phyloP scores from a whole-genome alignment of 108 stramenopile genomes.

The Cyclotella kingstonii region DNA sequence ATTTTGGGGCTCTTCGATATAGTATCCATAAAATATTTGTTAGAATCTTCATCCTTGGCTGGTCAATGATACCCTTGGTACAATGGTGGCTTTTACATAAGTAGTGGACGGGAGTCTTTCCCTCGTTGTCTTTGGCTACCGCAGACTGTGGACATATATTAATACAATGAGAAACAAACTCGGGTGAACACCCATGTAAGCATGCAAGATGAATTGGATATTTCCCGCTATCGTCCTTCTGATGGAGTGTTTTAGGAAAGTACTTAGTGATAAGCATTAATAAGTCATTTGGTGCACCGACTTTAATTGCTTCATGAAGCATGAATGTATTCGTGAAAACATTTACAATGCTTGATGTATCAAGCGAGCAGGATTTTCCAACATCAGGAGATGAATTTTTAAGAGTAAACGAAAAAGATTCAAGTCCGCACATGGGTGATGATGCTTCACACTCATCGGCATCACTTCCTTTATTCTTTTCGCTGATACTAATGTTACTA shows the following conservation, averaged over 20 bases:
- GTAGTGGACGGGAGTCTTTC: conserved; percentile 23
- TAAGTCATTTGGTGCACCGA: conserved; percentile 5
- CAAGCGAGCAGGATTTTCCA: too few relatives aligned
- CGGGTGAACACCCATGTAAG: conserved; percentile 2
- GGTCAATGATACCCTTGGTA: background rate
- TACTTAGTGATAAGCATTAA: conserved; percentile 11
- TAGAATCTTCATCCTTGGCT: conserved; percentile 3
- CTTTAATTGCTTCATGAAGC: conserved; percentile 17
- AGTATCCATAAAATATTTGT: conserved; percentile 19
- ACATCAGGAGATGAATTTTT: background rate
- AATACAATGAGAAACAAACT: conserved; percentile 21
- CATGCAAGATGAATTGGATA: conserved; percentile 18
- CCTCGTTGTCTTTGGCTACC: conserved; percentile 11
- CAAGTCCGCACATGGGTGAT: conserved; percentile 8
- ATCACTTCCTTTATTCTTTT: too few relatives aligned
- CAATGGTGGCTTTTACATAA: conserved; percentile 8
- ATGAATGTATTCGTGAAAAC: background rate
- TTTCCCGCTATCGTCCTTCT: conserved; percentile 3
- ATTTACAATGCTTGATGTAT: background rate
- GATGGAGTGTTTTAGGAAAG: conserved; percentile 9
- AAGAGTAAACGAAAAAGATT: background rate
- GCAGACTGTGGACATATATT: conserved; percentile 12
- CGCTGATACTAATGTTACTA: background rate
- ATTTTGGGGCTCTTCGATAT: conserved; percentile 18
- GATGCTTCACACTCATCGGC: conserved; percentile 7